Evolutionary conservation across 768 basidiomycete genomes (phyloP).

Genomic region (Phanerodontia chrysosporium): DNA sequence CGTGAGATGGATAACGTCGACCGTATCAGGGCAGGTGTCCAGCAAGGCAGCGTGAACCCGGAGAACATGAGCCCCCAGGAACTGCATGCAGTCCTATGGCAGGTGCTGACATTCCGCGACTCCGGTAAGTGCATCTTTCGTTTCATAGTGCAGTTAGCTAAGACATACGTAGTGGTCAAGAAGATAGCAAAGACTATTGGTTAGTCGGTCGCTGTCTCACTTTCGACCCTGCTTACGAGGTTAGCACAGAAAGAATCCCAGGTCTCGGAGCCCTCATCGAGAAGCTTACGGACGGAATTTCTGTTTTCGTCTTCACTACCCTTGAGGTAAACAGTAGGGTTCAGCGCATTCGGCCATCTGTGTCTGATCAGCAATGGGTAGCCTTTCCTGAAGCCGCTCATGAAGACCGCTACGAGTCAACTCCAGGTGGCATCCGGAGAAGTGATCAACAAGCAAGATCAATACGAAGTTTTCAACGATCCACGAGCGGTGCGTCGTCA

Average conservation of each 20-base stretch:
- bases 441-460: conserved; percentile 77
- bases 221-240: too few species aligned
- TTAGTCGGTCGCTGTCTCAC: conserved; percentile 21
- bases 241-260: conserved; percentile 68
- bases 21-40: conserved; percentile 55
- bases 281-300: conserved; percentile 71
- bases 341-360: neutral
- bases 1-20: conserved; percentile 74
- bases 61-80: conserved; percentile 88
- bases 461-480: conserved; percentile 85
- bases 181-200: conserved; percentile 73
- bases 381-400: conserved; percentile 78
- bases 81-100: conserved; percentile 77
- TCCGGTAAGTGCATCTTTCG: conserved; percentile 38
- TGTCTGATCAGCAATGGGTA: conserved; percentile 20
- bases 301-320: conserved; percentile 81
- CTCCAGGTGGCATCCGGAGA: conserved; percentile 64
- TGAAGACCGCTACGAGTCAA: conserved; percentile 64
- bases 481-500: conserved; percentile 56
- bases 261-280: conserved; percentile 72
- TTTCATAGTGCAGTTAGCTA: neutral
- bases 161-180: conserved; percentile 51
- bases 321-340: conserved; percentile 51
- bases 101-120: conserved; percentile 82
- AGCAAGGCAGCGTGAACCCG: conserved; percentile 59